Base-by-base conservation (phyloP, 169 alveolate species). In the Nephromyces sp. region DNA sequence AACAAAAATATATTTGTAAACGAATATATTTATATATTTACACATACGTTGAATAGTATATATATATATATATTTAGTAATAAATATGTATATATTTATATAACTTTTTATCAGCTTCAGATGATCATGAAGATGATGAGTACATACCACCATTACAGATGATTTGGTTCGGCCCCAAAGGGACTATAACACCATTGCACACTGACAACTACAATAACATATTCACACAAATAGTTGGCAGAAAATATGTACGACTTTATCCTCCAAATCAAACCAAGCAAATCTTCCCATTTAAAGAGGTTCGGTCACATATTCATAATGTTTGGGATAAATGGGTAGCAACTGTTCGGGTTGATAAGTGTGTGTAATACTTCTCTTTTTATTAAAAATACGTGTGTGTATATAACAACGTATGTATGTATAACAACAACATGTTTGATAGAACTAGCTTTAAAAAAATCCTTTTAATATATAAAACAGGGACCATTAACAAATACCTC, bases 171-270 rank as follows among this genome's bases (percentile, higher is more conserved):
- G 83, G 83, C n/a, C 83, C 83, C 0, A 8, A 1, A 21, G 78
- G 83, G 6, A 77, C 78, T 0, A 72, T 77, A 31, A 70, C 83
- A 0, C 83, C 83, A 0, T 68, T 70, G 51, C 83, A 77, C 65
- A 70, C 78, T 4, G 83, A 77, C 70, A 51, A 28, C 27, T 61
- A 68, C 67, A 69, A 69, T 67, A 77, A 77, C 25, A 0, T 77
- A 15, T 77, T 77, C n/a, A 68, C 28, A 0, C 83, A 77, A 30
- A 64, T 77, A 1, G 69, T 68, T 2, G 83, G 83, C 30, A 2
- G 32, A 57, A 77, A 77, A 27, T 31, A 72, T 30, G n/a, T 77
- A 8, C 83, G 57, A 53, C 70, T 77, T 25, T 77, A 8, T 66
- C 3, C 78, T 8, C 78, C 83, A 0, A 15, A 4, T 22, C 70